Percentiles rank a stretch among this genome's conserved stretches.
These are phyloP conservation scores for Chlorella sp. DNA, from an alignment of 139 green algal species.

Conservation along the genomic window DNA sequence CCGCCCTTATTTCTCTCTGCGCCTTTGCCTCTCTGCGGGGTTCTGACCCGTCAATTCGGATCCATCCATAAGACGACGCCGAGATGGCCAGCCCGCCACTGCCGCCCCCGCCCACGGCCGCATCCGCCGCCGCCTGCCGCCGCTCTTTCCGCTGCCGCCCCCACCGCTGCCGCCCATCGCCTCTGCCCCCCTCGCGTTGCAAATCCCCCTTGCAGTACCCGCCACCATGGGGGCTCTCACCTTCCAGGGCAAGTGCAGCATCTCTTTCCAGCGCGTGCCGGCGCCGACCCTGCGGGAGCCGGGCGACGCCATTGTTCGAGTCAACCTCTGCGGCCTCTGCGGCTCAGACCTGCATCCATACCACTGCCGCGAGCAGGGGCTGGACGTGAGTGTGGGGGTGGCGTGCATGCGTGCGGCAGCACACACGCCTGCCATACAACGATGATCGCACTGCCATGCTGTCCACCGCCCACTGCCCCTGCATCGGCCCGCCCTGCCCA, in stretches of 20 bases:
- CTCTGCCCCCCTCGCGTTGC: neutral
- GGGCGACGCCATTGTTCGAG: constrained; percentile 14
- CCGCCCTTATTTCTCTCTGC: no score
- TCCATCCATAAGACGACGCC: no score
- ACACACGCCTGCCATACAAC: no score
- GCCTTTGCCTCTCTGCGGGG: no score
- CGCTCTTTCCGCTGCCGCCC: neutral
- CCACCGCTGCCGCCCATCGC: neutral
- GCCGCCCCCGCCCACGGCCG: no score
- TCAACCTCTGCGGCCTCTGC: constrained; percentile 16
- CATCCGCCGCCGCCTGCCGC: no score
- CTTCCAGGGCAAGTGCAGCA: constrained; percentile 35
- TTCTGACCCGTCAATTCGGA: no score
- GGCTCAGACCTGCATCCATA: constrained; percentile 14
- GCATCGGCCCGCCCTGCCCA: no score
- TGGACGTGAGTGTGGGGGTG: neutral
- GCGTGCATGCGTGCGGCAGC: no score
- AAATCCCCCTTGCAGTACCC: neutral
- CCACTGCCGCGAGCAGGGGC: constrained; percentile 31
- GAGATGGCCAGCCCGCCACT: no score
- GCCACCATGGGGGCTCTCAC: constrained; percentile 39
- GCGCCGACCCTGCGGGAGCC: constrained; percentile 21
- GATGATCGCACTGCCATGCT: no score
- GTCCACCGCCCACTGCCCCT: no score
- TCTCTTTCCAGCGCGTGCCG: constrained; percentile 18